Evolutionary conservation across 768 basidiomycete species (phyloP).

Genomic region (Lentinula detonsa): DNA sequence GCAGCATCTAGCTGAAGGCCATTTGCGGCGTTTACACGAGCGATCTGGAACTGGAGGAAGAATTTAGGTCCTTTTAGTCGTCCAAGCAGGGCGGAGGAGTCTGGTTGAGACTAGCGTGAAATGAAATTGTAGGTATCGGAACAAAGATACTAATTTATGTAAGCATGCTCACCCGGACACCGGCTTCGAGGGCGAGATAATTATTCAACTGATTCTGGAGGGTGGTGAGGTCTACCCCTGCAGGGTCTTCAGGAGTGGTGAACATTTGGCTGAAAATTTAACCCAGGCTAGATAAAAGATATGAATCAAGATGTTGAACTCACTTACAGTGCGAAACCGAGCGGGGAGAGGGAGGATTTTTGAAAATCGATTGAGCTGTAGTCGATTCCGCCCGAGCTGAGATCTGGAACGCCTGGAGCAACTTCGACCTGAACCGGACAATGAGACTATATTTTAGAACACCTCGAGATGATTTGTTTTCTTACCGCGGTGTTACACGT

Average conservation of each 20-base stretch:
- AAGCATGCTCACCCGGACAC: slow-evolving; percentile 15
- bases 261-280: slow-evolving; percentile 13
- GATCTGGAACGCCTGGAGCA: slow-evolving; percentile 19
- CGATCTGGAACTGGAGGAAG: slow-evolving; percentile 25
- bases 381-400: slow-evolving; percentile 17
- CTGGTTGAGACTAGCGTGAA: slow-evolving; percentile 16
- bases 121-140: too few relatives aligned
- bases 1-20: slow-evolving; percentile 17
- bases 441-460: background rate
- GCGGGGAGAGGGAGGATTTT: slow-evolving; percentile 17
- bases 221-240: slow-evolving; percentile 15
- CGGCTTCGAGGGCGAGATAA: slow-evolving; percentile 22
- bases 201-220: slow-evolving; percentile 22
- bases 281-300: too few relatives aligned
- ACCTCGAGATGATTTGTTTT: too few relatives aligned
- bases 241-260: slow-evolving; percentile 18
- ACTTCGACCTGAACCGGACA: slow-evolving; percentile 13
- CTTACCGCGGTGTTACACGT: slow-evolving; percentile 16
- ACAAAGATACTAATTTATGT: background rate
- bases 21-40: slow-evolving; percentile 19
- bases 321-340: slow-evolving; percentile 20
- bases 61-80: slow-evolving; percentile 24
- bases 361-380: slow-evolving; percentile 23
- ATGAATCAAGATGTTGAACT: too few relatives aligned
- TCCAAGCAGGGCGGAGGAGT: slow-evolving; percentile 14